Percentiles rank a stretch among this genome's conserved stretches.
Evolutionary conservation across 768 basidiomycete genomes (phyloP).

Genomic region (Floccularia luteovirens): DNA sequence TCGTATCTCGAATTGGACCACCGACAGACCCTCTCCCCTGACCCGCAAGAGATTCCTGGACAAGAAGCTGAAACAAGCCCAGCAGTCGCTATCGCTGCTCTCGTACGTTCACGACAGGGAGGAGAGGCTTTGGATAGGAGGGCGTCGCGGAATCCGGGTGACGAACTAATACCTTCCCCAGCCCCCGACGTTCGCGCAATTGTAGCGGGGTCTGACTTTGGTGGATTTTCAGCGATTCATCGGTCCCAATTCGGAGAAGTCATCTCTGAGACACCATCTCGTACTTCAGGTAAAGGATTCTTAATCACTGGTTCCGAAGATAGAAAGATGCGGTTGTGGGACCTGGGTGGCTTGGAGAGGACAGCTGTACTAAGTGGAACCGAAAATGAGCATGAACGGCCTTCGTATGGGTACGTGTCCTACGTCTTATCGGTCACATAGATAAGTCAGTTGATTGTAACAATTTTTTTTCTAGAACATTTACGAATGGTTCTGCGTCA

Average conservation of each 20-base stretch:
- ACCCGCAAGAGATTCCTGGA: conserved; percentile 43
- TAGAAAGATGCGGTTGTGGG: conserved; percentile 82
- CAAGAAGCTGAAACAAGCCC: conserved; percentile 55
- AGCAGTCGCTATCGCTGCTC: conserved; percentile 70
- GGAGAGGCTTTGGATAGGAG: conserved; percentile 18
- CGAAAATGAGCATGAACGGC: conserved; percentile 69
- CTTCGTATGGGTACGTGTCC: conserved; percentile 62
- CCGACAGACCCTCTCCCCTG: conserved; percentile 41
- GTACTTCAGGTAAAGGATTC: conserved; percentile 50
- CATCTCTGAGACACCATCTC: conserved; percentile 29
- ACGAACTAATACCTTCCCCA: conserved; percentile 32
- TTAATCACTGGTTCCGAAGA: conserved; percentile 90
- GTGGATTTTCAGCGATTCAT: conserved; percentile 51
- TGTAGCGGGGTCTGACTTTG: conserved; percentile 71
- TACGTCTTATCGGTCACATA: too few species aligned
- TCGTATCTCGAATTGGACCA: conserved; percentile 45
- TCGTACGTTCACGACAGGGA: conserved; percentile 62
- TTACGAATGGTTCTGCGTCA: conserved; percentile 35
- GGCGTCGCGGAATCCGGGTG: conserved; percentile 23
- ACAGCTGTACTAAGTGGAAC: conserved; percentile 76
- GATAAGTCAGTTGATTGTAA: neutral
- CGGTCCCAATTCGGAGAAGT: conserved; percentile 42
- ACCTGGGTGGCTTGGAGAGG: conserved; percentile 63
- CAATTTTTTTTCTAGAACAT: conserved; percentile 15
- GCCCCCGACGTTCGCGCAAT: conserved; percentile 65